Evolutionary conservation across 371 early-diverging fungal genomes (phyloP).

Genomic region (Saksenaea oblongispora): DNA sequence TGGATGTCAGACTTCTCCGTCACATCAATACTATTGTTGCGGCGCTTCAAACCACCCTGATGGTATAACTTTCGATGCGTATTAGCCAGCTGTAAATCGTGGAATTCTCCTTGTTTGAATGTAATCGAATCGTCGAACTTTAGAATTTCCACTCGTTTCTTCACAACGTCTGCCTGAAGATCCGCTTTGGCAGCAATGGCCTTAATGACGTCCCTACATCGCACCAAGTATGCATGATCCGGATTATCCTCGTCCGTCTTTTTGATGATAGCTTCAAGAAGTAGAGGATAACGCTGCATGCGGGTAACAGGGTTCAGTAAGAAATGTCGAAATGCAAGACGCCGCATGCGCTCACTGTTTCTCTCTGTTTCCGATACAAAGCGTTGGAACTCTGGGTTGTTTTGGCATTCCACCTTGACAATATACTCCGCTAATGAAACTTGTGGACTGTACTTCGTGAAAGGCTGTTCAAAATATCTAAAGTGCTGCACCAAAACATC

Average conservation of each 20-base stretch:
- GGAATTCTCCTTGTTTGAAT: constrained; percentile 50
- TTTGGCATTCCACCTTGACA: constrained; percentile 71
- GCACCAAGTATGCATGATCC: constrained; percentile 74
- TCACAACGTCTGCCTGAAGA: constrained; percentile 22
- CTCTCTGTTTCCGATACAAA: constrained; percentile 69
- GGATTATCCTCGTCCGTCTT: constrained; percentile 83
- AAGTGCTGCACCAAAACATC: constrained; percentile 83
- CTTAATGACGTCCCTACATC: constrained; percentile 67
- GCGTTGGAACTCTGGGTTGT: constrained; percentile 68
- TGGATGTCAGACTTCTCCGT: constrained; percentile 70
- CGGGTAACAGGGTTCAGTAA: constrained; percentile 77
- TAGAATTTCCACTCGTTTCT: constrained; percentile 35
- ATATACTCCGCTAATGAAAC: constrained; percentile 83
- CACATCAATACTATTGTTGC: constrained; percentile 64
- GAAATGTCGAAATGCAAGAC: constrained; percentile 63
- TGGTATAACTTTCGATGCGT: constrained; percentile 73
- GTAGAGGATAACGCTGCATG: constrained; percentile 86
- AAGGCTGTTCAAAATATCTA: constrained; percentile 73
- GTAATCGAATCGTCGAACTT: constrained; percentile 44
- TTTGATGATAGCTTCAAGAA: constrained; percentile 84
- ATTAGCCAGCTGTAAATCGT: constrained; percentile 74
- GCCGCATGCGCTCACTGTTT: constrained; percentile 60
- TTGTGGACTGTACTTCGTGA: constrained; percentile 87
- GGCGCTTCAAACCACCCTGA: constrained; percentile 77
- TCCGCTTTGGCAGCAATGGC: constrained; percentile 43